phyloP scores from a whole-genome alignment of 176 grass and related monocot genomes.

The Panicum miliaceum region DNA sequence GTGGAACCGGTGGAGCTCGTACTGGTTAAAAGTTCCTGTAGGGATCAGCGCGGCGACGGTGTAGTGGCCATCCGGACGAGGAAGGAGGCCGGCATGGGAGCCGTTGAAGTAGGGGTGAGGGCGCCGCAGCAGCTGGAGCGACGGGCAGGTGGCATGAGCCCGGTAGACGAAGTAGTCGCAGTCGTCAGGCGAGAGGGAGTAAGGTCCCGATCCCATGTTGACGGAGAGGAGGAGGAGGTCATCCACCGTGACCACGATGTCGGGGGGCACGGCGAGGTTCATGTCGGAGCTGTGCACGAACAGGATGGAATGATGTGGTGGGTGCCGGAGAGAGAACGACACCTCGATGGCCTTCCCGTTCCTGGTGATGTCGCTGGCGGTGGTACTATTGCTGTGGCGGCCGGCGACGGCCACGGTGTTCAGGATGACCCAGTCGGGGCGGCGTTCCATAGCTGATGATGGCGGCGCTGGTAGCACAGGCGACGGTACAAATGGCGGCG shows the following conservation, averaged over 20 bases:
- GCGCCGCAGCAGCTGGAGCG: background rate
- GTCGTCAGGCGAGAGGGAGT: background rate
- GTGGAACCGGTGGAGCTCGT: background rate
- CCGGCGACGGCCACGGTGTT: background rate
- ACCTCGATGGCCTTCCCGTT: background rate
- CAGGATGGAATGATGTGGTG: background rate
- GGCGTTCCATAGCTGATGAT: background rate
- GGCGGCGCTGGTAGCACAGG: background rate
- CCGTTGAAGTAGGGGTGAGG: background rate
- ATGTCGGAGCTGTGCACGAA: background rate
- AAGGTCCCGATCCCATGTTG: background rate
- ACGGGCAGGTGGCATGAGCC: background rate
- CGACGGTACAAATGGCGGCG: background rate
- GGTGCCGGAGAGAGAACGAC: background rate
- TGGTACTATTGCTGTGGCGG: background rate
- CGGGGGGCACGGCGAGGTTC: background rate
- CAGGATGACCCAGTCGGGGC: background rate
- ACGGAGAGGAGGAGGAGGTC: background rate
- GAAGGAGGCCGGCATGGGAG: background rate
- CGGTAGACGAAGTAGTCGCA: conserved; percentile 33
- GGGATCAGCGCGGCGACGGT: background rate
- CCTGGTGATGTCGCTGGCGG: background rate
- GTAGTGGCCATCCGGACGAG: background rate
- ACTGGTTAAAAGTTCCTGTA: background rate
- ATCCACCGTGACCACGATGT: background rate